These are phyloP conservation scores for Allium sativum DNA, from an alignment of 106 monocot genomes.

Conservation along the genomic window DNA sequence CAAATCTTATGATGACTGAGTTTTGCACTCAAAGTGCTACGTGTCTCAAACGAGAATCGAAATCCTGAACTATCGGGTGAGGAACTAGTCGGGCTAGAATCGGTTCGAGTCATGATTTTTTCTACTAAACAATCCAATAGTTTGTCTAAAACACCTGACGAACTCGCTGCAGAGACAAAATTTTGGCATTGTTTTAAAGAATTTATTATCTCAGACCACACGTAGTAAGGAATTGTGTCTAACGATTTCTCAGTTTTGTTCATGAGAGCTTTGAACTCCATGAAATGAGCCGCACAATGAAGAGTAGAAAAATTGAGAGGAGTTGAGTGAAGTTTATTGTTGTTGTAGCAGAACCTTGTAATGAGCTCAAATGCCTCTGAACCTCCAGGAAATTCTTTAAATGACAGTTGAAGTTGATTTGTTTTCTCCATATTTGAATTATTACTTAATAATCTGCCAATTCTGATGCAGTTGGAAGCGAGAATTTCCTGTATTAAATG, in stretches of 20 bases:
- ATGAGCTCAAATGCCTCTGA: constrained; percentile 30
- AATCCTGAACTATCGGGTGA: constrained; percentile 69
- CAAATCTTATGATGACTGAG: constrained; percentile 26
- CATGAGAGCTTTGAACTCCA: constrained; percentile 32
- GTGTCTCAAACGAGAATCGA: constrained; percentile 69
- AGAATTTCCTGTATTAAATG: constrained; percentile 47
- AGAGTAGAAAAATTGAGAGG: constrained; percentile 9
- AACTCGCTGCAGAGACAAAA: constrained; percentile 8
- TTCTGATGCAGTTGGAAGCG: constrained; percentile 39
- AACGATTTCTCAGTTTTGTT: constrained; percentile 34
- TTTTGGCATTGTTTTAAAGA: constrained; percentile 64
- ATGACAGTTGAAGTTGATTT: constrained; percentile 28
- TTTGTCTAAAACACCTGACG: constrained; percentile 30
- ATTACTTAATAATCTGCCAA: constrained; percentile 33
- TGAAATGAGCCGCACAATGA: constrained; percentile 9
- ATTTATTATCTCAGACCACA: constrained; percentile 50
- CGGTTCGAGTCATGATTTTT: constrained; percentile 32
- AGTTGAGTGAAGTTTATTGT: constrained; percentile 6
- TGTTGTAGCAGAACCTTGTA: constrained; percentile 11
- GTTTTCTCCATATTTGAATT: constrained; percentile 10
- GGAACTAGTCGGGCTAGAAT: constrained; percentile 44
- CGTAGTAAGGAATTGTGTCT: constrained; percentile 36
- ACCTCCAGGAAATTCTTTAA: constrained; percentile 66
- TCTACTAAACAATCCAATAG: constrained; percentile 43
- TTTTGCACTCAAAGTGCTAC: constrained; percentile 15